Base-by-base conservation (phyloP, 768 basidiomycete species). In the Russula compacta region DNA sequence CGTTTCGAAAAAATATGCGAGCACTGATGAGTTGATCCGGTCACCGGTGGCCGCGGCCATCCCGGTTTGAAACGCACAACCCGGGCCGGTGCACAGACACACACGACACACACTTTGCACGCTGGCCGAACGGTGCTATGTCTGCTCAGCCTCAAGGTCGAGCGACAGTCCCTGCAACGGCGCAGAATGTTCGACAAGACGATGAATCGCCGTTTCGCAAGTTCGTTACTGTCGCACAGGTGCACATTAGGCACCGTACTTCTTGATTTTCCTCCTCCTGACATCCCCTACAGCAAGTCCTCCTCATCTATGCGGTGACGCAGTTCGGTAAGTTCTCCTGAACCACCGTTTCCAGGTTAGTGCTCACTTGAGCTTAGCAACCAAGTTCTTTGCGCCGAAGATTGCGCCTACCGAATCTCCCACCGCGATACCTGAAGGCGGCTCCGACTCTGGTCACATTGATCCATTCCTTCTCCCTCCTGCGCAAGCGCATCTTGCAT, bases 241-340 rank as follows among this genome's bases (percentile, higher is more conserved):
- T 80, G 61, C 53, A 75, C 17, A 33, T 11, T 21, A 24, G 6
- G 19, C 11, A 14, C 32, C 14, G n/a, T 11, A 42, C 11, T n/a
- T 35, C 43, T 19, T 17, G 19, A 15, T 39, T 1, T 12, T 8
- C 39, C 4, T 32, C 53, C 43, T 51, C 59, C 52, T 35, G 53
- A 29, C 40, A 53, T 38, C 43, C 19, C 61, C 35, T 63, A 17
- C 54, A 90, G 88, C 87, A 89, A 89, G 71, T 83, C 21, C 72
- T 89, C 46, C 64, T 90, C 54, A 74, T 86, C 61, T 89, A 80
- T 76, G 79, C 77, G n/a, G 67, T 87, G 47, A 79, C 83, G 44
- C 86, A 89, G 70, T 68, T 89, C 47, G 81, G 87, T 86, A 61
- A 46, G 81, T 69, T 35, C 33, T 54, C 39, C 17, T 38, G 44